Conservation (phyloP, 2,329 filamentous ascomycete genomes). For the Neoarthrinium moseri region DNA sequence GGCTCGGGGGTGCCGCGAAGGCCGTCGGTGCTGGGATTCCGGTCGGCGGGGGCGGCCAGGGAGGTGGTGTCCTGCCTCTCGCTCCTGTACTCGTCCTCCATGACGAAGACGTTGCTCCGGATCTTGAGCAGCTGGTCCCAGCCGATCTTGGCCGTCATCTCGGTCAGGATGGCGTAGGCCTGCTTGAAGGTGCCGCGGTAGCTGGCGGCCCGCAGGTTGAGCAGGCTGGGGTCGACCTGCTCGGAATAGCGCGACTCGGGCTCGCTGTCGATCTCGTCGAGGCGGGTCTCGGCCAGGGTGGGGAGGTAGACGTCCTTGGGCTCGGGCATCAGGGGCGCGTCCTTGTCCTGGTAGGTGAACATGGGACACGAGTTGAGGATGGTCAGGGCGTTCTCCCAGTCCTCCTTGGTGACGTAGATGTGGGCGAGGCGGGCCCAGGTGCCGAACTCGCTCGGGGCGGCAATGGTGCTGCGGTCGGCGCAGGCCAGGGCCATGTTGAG, state of each 20-base stretch:
- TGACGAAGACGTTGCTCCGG: constrained; percentile 95
- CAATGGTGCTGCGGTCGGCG: constrained; percentile 90
- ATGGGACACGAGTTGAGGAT: constrained; percentile 98
- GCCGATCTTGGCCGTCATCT: constrained; percentile 94
- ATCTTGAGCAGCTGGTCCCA: constrained; percentile 97
- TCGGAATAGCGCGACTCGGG: constrained; percentile 78
- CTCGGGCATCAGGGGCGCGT: constrained; percentile 91
- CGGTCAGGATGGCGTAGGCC: constrained; percentile 89
- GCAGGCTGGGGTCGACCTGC: constrained; percentile 80
- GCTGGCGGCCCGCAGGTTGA: constrained; percentile 80
- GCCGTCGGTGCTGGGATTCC: constrained; percentile 77
- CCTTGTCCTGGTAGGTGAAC: constrained; percentile 99
- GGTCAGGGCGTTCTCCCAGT: constrained; percentile 93
- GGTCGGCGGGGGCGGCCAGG: constrained; percentile 43
- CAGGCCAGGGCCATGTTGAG: constrained; percentile 86
- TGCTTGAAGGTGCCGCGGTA: constrained; percentile 97
- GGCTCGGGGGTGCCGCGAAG: constrained; percentile 68
- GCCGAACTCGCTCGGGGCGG: constrained; percentile 93
- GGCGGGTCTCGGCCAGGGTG: constrained; percentile 80
- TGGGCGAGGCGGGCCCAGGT: constrained; percentile 94
- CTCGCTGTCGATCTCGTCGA: constrained; percentile 96
- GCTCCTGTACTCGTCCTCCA: constrained; percentile 97
- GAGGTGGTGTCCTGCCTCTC: constrained; percentile 69
- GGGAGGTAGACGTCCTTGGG: constrained; percentile 85
- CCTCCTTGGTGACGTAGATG: constrained; percentile 89